A percentile compares a stretch with the other conserved stretches of the same genome.
These are phyloP conservation scores for Ustulina deusta DNA, from an alignment of 2,329 filamentous ascomycete genomes.

Conservation along the genomic window DNA sequence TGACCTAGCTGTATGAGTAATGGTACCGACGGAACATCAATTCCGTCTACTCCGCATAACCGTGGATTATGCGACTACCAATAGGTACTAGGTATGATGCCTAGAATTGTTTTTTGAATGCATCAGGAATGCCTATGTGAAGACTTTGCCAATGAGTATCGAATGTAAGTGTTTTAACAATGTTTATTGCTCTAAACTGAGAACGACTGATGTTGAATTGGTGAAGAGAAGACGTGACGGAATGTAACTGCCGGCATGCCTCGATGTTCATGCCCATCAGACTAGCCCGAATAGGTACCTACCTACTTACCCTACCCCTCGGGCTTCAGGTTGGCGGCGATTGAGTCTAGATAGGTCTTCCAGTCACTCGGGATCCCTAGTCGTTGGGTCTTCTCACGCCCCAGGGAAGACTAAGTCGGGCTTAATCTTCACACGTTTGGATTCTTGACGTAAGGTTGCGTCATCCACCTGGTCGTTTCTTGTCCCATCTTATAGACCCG, in stretches of 20 bases:
- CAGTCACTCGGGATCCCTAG: not conserved
- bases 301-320: not conserved
- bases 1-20: no score
- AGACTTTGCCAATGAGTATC: not conserved
- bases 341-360: not conserved
- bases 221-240: not conserved
- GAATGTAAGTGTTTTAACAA: not conserved
- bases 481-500: not conserved
- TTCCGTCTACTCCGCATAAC: no score
- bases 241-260: not conserved
- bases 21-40: no score
- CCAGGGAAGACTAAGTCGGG: not conserved
- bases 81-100: no score
- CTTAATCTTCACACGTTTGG: not conserved
- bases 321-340: not conserved
- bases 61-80: no score
- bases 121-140: not conserved
- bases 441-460: not conserved
- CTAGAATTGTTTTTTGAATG: no score
- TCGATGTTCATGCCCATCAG: not conserved
- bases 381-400: not conserved
- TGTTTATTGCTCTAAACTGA: not conserved
- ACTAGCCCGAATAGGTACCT: conserved; percentile 5
- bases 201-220: not conserved
- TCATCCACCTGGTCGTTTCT: not conserved